Evolutionary conservation across 345 rosid species (phyloP), one percentile per base, ranked within the genome.

Genomic region (Cardamine resedifolia): DNA sequence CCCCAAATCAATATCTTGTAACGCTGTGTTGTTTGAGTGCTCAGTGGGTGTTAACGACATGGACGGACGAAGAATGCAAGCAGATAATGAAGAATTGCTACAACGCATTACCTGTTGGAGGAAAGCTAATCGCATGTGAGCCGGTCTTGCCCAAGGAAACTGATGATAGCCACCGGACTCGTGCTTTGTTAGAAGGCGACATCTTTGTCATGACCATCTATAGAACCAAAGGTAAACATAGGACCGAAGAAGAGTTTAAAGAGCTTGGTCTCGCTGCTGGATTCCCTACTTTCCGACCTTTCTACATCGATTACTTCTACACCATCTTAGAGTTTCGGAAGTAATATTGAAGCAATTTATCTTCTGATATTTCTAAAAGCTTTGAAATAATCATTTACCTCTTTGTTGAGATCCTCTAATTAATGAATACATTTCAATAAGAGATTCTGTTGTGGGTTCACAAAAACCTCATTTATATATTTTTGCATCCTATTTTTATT

Each of bases 51-150:
- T 78, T 93, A 75, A 79, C 87, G 11, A 87, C 91, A 11, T 93
- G 90, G 91, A 83, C 90, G 8, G 92, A 93, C 19, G 85, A 86
- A 1, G 97, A 90, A 79, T 88, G 96, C 82, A 90, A 85, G 84
- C 34, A 53, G 79, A 87, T 93, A 48, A 75, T 93, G 90, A 85
- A 85, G 68, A 93, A 87, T 44, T 93, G 98, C 71, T 90, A 72
- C 82, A 85, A 93, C 59, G 85, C 93, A 34, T 85, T 90, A 30
- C 97, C 94, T 0, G 64, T 2, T 0, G 97, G 94, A 48, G 98
- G 97, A 28, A 93, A 88, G 73, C 65, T 93, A 73, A 87, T 93
- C 1, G 97, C 94, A 1, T 90, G 94, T 6, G 97, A 90, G 78
- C 90, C 97, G 0, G 84, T 90, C 64, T 50, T 89, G 80, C 98